Evolutionary conservation across 2,329 filamentous ascomycete species (phyloP), one percentile per base, ranked within the genome.

Genomic region (Calonectria pseudoreteaudii): DNA sequence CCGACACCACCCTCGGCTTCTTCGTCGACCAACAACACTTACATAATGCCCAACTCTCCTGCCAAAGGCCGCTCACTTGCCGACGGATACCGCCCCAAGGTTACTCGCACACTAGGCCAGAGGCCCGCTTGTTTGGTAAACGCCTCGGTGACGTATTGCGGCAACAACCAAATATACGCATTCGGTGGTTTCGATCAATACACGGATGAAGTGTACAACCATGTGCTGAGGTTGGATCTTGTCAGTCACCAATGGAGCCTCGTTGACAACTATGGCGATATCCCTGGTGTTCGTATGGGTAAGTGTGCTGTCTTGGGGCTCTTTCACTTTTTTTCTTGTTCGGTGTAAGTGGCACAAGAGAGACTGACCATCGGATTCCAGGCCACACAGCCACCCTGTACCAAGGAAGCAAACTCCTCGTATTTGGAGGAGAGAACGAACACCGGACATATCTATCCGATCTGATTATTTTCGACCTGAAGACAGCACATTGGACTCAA

Each of bases 111-210:
- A 16, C 88, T 94, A 64, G 94, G 94, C 60, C 93, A 95, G 85
- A 92, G 96, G 78, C 97, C 97, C 47, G 96, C 97, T 44, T 98
- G 96, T 82, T 90, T 99, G 65, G 96, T 99, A 78, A 99, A 99
- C 88, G 97, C 97, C 67, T 98, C 97, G 0, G 96, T 98, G 74
- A 99, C 97, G n/a, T 98, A 98, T 84, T 98, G 97, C 81, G 96
- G 96, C 73, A 97, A 98, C 86, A 97, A 98, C 83, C 93, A 97
- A 85, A 98, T 99, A 80, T 98, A 97, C 85, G 97, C 96, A 14
- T 99, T 99, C 87, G 97, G 97, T 53, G 97, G 97, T 23, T 99
- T 99, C 82, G 97, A 99, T 83, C 96, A 98, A 85, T 98, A 98
- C 83, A 99, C 97, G 0, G 97, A 99, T 84, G 97, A 99, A 87